Evolutionary conservation across 768 basidiomycete species (phyloP).

Genomic region (Rhodocollybia butyracea): DNA sequence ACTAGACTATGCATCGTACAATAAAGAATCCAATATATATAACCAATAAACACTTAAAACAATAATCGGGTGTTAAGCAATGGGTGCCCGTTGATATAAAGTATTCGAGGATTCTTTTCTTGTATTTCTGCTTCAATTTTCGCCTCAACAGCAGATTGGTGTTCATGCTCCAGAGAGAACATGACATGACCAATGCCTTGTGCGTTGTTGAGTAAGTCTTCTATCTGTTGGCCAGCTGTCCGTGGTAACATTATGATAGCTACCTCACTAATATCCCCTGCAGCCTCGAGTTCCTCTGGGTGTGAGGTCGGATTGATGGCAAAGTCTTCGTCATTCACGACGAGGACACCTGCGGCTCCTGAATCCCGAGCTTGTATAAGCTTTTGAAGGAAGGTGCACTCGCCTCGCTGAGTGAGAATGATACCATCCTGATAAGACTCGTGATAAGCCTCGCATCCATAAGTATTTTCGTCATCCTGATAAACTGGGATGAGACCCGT

Average conservation of each 20-base stretch:
- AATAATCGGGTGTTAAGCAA: conserved; percentile 73
- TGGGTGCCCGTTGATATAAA: conserved; percentile 77
- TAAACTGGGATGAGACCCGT: conserved; percentile 53
- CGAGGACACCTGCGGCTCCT: conserved; percentile 75
- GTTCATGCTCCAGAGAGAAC: conserved; percentile 45
- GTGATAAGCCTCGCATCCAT: conserved; percentile 60
- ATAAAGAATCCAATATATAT: background rate
- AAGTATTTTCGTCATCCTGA: conserved; percentile 46
- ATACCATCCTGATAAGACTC: conserved; percentile 45
- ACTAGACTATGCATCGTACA: conserved; percentile 30
- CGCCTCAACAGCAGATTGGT: conserved; percentile 21
- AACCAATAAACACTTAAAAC: conserved; percentile 31
- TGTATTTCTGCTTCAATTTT: conserved; percentile 16
- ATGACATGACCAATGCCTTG: conserved; percentile 48
- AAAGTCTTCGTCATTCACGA: conserved; percentile 61
- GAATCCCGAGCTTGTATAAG: conserved; percentile 62
- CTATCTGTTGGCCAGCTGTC: conserved; percentile 49
- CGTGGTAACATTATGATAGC: conserved; percentile 58
- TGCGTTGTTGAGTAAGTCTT: conserved; percentile 51
- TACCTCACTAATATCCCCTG: conserved; percentile 56
- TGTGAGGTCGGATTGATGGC: conserved; percentile 67
- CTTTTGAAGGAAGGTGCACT: conserved; percentile 89
- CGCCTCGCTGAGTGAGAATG: conserved; percentile 70
- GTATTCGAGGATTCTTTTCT: conserved; percentile 41
- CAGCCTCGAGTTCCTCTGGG: conserved; percentile 48